These are phyloP conservation scores for Guillardia theta DNA, from an alignment of 78 protist genomes.

Conservation along the genomic window DNA sequence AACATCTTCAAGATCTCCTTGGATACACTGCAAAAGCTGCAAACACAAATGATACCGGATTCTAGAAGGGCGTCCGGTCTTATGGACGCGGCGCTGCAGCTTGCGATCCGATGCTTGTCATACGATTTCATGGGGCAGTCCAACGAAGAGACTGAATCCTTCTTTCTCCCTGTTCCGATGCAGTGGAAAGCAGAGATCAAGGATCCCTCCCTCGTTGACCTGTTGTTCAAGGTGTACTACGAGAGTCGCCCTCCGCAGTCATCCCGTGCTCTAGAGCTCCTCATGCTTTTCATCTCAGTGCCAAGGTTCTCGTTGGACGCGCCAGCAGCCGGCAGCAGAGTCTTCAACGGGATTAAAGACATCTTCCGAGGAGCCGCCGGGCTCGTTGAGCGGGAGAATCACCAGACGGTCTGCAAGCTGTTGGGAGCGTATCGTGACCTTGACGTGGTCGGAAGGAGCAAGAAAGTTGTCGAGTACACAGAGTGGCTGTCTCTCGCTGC, in stretches of 20 bases:
- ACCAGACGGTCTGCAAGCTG: not conserved
- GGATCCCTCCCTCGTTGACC: not conserved
- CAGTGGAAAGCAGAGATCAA: not conserved
- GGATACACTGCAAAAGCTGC: not conserved
- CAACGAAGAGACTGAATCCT: not conserved
- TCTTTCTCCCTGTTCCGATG: not conserved
- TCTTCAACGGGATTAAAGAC: not conserved
- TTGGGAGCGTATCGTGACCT: not conserved
- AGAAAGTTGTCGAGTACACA: not conserved
- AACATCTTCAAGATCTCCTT: not conserved
- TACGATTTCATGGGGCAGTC: not conserved
- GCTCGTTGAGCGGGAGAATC: not conserved
- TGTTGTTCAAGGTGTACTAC: not conserved
- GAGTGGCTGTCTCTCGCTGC: not conserved
- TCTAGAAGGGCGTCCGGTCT: not conserved
- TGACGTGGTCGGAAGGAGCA: not conserved
- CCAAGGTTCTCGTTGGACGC: not conserved
- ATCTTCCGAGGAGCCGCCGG: not conserved
- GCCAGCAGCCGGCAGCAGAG: not conserved
- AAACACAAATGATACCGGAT: not conserved
- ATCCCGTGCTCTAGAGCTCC: constrained; percentile 1
- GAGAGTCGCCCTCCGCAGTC: not conserved
- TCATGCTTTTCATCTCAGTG: not conserved
- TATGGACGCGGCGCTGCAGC: constrained; percentile 18
- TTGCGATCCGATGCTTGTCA: not conserved